phyloP scores from a whole-genome alignment of 139 green algal species.

The Haematococcus sp. region DNA sequence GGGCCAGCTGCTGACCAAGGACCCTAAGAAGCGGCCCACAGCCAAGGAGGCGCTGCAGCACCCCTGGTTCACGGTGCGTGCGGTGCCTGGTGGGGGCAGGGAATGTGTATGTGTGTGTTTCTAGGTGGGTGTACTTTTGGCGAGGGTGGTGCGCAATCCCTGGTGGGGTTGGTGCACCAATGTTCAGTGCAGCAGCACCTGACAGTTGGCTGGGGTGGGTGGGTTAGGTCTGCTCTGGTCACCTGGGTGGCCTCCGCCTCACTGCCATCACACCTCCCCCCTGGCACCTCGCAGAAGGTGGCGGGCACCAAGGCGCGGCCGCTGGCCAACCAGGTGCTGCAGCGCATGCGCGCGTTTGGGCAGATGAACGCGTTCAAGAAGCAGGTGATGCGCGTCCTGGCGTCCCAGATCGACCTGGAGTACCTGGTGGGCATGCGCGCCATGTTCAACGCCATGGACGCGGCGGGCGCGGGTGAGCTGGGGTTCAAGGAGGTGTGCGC shows the following conservation, averaged over 20 bases:
- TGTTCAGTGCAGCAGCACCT: no score
- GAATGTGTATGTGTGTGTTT: no score
- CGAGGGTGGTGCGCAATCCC: no score
- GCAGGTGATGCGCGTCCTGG: constrained; percentile 2
- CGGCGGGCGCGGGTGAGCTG: not conserved
- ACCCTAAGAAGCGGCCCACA: constrained; percentile 51
- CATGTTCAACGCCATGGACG: constrained; percentile 20
- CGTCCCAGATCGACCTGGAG: not conserved
- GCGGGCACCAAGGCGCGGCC: not conserved
- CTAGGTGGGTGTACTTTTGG: no score
- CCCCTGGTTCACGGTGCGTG: constrained; percentile 52
- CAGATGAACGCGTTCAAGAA: constrained; percentile 19
- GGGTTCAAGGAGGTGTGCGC: not conserved
- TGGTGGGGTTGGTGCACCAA: no score
- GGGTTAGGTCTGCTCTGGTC: no score
- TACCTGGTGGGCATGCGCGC: constrained; percentile 14
- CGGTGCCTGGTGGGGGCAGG: no score
- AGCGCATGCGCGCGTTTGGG: constrained; percentile 1
- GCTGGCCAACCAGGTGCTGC: constrained; percentile 7
- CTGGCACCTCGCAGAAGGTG: not conserved
- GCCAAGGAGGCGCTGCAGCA: constrained; percentile 59
- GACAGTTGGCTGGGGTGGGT: no score
- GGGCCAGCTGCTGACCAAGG: constrained; percentile 5
- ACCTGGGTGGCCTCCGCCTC: no score
- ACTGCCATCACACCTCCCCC: no score